phyloP scores from a whole-genome alignment of 1,284 basidiomycete species.

The Apiotrichum veenhuisii region DNA sequence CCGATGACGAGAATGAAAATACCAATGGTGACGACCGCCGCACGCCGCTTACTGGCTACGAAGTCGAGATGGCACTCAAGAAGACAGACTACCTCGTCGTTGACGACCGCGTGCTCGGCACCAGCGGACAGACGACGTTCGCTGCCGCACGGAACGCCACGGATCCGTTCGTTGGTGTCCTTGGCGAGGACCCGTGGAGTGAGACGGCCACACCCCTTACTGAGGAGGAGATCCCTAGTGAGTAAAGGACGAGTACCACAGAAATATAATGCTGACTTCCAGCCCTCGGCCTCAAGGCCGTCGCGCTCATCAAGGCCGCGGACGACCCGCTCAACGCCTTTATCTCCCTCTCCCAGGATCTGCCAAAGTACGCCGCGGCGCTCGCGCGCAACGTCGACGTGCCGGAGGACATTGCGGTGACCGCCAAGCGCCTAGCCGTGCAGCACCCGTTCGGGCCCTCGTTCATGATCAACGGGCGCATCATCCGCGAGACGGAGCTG shows the following conservation, averaged over 20 bases:
- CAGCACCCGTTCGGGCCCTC: constrained; percentile 25
- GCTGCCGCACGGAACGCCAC: not conserved
- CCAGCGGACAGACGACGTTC: constrained; percentile 8
- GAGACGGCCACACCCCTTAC: constrained; percentile 61
- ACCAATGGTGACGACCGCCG: not conserved
- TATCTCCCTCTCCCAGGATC: constrained; percentile 73
- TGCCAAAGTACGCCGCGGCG: constrained; percentile 74
- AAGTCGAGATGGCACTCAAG: constrained; percentile 87
- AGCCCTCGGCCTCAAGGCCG: constrained; percentile 70
- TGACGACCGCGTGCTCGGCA: constrained; percentile 62
- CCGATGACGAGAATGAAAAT: not conserved
- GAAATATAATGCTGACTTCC: constrained; percentile 9
- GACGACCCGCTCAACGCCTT: constrained; percentile 61
- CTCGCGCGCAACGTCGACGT: constrained; percentile 62
- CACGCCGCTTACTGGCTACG: constrained; percentile 74
- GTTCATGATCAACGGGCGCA: constrained; percentile 75
- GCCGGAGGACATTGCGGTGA: constrained; percentile 53
- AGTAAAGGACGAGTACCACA: constrained; percentile 21
- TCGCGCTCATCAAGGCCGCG: constrained; percentile 66
- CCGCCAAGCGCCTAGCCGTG: constrained; percentile 56
- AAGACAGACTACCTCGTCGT: constrained; percentile 95
- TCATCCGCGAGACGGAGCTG: constrained; percentile 61
- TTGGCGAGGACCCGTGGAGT: constrained; percentile 46
- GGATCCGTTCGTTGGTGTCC: constrained; percentile 22
- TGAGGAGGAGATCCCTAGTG: constrained; percentile 60